Evolutionary conservation across 2,329 filamentous ascomycete species (phyloP), one percentile per base, ranked within the genome.

Genomic region (Blastomyces gilchristii): DNA sequence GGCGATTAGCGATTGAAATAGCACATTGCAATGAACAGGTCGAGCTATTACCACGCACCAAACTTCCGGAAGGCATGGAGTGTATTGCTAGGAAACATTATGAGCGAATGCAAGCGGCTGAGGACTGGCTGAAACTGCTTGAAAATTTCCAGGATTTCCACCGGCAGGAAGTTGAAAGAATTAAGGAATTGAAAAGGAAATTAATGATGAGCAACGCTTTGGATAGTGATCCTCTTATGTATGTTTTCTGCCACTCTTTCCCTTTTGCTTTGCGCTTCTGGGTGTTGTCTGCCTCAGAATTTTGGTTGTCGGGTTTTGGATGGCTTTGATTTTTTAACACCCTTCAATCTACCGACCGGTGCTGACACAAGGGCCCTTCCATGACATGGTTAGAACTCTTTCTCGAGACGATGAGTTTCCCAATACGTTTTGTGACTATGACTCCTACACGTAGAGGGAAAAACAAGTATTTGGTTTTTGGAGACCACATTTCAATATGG

Each of bases 1-100:
- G 69, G 41, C 62, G 70, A 54, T 63, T 73, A 31, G 67, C 68
- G 58, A 66, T 67, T 50, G 70, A 73, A 63, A 63, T 67, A 25
- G 67, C 67, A 25, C 60, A 65, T 41, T 60, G 66, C 25, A 67
- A 67, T 50, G 56, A 60, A 12, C 61, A 63, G 7, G 63, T 68
- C 49, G 65, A 62, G 6, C 63, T 64, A 45, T 58, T 68, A 47
- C n/a, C 50, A 31, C 62, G 62, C 50, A 68, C 67, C 31, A 39
- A 49, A 63, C 14, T 59, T 64, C 58, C 41, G 14, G 56, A 52
- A 2, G 49, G 60, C 12, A 58, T 65, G 45, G 41, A 56, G 31
- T 39, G 60, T 58, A 49, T 65, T 16, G 49, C 67, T 37, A 47
- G 61, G 45, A 62, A 62, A 49, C 54, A 67, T 49, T 12, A 61